Conservation (phyloP, 176 grass and related monocot species). For the Triticum dicoccoides region DNA sequence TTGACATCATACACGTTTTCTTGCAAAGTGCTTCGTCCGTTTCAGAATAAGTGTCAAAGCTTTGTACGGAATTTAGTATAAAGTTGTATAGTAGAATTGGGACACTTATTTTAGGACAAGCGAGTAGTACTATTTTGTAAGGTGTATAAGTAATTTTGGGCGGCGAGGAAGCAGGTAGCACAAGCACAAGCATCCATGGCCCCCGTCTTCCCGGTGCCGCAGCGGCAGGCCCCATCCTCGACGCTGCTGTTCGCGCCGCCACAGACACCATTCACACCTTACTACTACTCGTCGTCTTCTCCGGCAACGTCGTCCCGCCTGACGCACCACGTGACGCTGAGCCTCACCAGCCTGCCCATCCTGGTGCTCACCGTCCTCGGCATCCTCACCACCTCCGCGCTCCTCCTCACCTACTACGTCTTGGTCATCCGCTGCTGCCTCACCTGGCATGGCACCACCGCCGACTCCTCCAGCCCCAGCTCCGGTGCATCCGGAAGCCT, state of each 20-base stretch:
- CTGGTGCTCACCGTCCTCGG: conserved; percentile 60
- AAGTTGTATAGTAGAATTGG: too few species aligned
- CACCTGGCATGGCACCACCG: conserved; percentile 36
- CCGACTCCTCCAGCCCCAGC: background rate
- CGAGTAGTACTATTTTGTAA: too few species aligned
- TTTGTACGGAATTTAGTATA: too few species aligned
- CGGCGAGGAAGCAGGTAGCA: too few species aligned
- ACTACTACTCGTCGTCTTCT: background rate
- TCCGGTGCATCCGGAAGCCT: background rate
- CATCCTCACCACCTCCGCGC: conserved; percentile 50
- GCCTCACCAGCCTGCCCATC: conserved; percentile 52
- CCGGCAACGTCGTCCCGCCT: background rate
- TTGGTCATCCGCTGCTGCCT: conserved; percentile 78
- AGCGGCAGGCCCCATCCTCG: background rate
- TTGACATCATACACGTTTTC: too few species aligned
- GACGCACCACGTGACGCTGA: background rate
- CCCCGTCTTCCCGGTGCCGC: conserved; percentile 10
- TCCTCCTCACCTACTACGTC: conserved; percentile 90
- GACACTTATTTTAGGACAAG: too few species aligned
- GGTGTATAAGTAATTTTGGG: too few species aligned
- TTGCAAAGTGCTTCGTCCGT: too few species aligned
- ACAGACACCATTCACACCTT: background rate
- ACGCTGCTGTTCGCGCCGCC: too few species aligned
- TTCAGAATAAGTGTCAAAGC: too few species aligned
- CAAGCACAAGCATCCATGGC: too few species aligned